Percentiles rank a stretch among this genome's conserved stretches.
Conservation (phyloP, 106 monocot genomes). For the Vanilla planifolia region DNA sequence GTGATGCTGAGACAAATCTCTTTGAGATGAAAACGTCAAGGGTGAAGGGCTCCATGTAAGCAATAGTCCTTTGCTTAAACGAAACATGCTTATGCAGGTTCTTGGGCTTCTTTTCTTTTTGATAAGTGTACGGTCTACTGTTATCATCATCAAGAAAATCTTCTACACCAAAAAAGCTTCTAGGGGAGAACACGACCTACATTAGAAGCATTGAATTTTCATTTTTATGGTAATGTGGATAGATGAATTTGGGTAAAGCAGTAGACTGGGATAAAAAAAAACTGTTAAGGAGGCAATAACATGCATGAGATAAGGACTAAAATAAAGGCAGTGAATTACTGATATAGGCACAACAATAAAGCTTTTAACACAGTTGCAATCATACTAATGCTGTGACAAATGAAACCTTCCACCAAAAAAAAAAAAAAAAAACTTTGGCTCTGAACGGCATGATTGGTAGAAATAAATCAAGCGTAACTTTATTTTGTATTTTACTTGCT, state of each 20-base stretch:
- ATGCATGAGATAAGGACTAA: neutral
- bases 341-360: too few relatives aligned
- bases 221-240: neutral
- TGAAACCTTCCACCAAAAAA: too few relatives aligned
- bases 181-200: conserved; percentile 41
- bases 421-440: too few relatives aligned
- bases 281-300: neutral
- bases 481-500: too few relatives aligned
- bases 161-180: conserved; percentile 96
- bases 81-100: conserved; percentile 83
- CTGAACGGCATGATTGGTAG: too few relatives aligned
- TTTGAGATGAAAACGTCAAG: conserved; percentile 94
- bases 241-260: neutral
- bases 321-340: too few relatives aligned
- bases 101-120: conserved; percentile 76
- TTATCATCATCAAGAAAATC: conserved; percentile 89
- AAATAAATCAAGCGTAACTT: too few relatives aligned
- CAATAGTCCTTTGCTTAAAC: conserved; percentile 83
- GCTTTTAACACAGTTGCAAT: too few relatives aligned
- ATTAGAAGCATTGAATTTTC: neutral
- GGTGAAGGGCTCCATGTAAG: conserved; percentile 91
- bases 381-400: too few relatives aligned
- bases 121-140: conserved; percentile 86
- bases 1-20: conserved; percentile 82
- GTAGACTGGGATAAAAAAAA: too few relatives aligned